Conservation (phyloP, 2,329 filamentous ascomycete species). For the Sphaerulina musiva region DNA sequence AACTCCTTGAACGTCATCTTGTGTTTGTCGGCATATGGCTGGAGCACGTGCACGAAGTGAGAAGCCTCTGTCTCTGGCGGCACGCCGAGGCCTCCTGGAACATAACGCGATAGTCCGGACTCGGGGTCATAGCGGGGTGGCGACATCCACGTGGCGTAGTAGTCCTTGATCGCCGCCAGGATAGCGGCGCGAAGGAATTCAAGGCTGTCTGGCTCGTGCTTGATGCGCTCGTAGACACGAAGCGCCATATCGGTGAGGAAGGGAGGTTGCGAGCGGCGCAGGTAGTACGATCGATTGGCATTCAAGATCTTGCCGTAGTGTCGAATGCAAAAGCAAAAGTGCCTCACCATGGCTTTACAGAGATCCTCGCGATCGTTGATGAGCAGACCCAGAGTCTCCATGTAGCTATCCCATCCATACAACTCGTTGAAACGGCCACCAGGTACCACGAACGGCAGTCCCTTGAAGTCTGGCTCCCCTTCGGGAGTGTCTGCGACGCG, state of each 20-base stretch:
- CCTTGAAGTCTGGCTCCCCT: conserved; percentile 63
- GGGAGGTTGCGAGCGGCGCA: conserved; percentile 87
- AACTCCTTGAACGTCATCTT: conserved; percentile 77
- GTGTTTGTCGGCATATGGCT: conserved; percentile 77
- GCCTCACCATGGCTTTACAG: conserved; percentile 87
- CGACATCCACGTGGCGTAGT: conserved; percentile 77
- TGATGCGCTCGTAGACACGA: conserved; percentile 87
- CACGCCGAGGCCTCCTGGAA: conserved; percentile 74
- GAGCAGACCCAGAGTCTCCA: conserved; percentile 86
- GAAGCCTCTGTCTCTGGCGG: conserved; percentile 85
- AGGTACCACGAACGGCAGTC: conserved; percentile 92
- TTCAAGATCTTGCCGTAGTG: conserved; percentile 99
- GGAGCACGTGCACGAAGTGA: conserved; percentile 77
- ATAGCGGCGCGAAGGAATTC: conserved; percentile 77
- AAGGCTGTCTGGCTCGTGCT: conserved; percentile 69
- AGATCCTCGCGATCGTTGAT: conserved; percentile 78
- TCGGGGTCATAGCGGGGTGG: conserved; percentile 66
- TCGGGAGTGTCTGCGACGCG: conserved; percentile 56
- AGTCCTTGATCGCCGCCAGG: conserved; percentile 93
- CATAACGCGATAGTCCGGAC: conserved; percentile 77
- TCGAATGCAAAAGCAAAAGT: conserved; percentile 97
- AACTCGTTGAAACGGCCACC: conserved; percentile 97
- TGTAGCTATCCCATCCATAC: conserved; percentile 99
- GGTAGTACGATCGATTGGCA: conserved; percentile 91
- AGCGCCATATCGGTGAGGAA: conserved; percentile 97